phyloP scores from a whole-genome alignment of 495 filamentous ascomycete genomes.

The Aspergillus bridgeri region DNA sequence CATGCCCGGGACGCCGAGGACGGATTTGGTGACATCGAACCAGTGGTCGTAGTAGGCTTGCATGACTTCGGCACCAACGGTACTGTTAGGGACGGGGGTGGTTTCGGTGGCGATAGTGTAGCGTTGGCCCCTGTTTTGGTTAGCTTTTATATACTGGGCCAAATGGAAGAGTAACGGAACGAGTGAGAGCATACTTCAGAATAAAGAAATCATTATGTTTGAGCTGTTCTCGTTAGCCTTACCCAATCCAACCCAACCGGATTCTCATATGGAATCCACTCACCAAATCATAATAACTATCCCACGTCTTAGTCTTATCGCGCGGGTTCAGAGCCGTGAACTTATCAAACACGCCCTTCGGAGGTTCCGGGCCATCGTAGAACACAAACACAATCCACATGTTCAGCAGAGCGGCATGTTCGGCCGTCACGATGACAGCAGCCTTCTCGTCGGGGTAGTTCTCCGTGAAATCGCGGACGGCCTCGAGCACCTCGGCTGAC shows the following conservation, averaged over 20 bases:
- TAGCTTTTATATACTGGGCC: no score
- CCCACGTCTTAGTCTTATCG: constrained; percentile 49
- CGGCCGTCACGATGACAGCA: constrained; percentile 51
- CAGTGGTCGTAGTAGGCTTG: constrained; percentile 51
- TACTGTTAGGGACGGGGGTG: constrained; percentile 46
- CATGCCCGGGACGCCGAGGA: constrained; percentile 42
- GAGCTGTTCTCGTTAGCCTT: constrained; percentile 15
- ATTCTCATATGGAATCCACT: no score
- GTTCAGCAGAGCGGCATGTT: constrained; percentile 46
- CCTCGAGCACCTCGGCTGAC: constrained; percentile 13
- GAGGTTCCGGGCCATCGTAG: constrained; percentile 58
- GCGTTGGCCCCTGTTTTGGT: constrained; percentile 38
- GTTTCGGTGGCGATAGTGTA: constrained; percentile 61
- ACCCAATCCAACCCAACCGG: no score
- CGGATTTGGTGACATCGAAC: constrained; percentile 41
- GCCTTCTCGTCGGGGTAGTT: constrained; percentile 50
- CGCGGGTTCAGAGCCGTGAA: constrained; percentile 50
- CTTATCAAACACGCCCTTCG: constrained; percentile 51
- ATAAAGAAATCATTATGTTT: constrained; percentile 40
- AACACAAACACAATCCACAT: constrained; percentile 60
- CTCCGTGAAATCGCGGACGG: constrained; percentile 15
- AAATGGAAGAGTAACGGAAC: no score
- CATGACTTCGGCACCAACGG: constrained; percentile 39
- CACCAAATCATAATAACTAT: constrained; percentile 51
- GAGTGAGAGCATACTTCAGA: constrained; percentile 30